phyloP scores from a whole-genome alignment of 106 monocot species.

The Amphibolis antarctica region DNA sequence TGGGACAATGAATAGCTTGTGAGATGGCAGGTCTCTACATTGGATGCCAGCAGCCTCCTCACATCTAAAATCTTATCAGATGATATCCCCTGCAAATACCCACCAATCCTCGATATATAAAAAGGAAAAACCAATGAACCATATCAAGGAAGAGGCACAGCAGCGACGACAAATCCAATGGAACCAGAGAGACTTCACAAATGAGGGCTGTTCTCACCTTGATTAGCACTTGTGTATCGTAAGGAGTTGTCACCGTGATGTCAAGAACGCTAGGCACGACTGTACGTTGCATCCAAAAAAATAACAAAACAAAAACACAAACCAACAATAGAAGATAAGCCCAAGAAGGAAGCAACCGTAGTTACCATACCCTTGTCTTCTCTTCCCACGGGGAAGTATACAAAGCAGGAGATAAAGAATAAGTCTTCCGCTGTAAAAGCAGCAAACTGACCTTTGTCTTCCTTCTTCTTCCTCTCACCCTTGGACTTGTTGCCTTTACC shows the following conservation, averaged over 20 bases:
- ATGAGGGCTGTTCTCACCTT: slow-evolving; percentile 38
- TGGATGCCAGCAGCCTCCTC: slow-evolving; percentile 54
- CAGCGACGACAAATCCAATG: slow-evolving; percentile 2
- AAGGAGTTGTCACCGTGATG: slow-evolving; percentile 57
- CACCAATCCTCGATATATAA: neutral
- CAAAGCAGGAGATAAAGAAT: too few relatives aligned
- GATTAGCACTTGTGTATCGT: slow-evolving; percentile 47
- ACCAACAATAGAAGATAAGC: neutral
- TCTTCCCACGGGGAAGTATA: too few relatives aligned
- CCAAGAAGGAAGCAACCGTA: neutral
- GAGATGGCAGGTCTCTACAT: slow-evolving; percentile 71
- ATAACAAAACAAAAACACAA: neutral
- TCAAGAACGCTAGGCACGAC: slow-evolving; percentile 63
- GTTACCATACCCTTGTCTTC: neutral
- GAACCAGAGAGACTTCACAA: neutral
- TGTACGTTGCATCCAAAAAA: slow-evolving; percentile 7
- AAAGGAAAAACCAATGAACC: neutral
- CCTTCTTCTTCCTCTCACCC: slow-evolving; percentile 78
- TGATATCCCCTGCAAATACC: slow-evolving; percentile 62
- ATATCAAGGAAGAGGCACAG: neutral
- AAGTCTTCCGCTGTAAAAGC: too few relatives aligned
- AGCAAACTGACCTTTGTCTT: slow-evolving; percentile 61
- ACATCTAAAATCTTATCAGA: slow-evolving; percentile 81
- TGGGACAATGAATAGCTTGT: slow-evolving; percentile 75
- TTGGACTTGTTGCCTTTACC: slow-evolving; percentile 32